Base-by-base conservation (phyloP, 352 stramenopile genomes). In the Phytopythium mirpurense region DNA sequence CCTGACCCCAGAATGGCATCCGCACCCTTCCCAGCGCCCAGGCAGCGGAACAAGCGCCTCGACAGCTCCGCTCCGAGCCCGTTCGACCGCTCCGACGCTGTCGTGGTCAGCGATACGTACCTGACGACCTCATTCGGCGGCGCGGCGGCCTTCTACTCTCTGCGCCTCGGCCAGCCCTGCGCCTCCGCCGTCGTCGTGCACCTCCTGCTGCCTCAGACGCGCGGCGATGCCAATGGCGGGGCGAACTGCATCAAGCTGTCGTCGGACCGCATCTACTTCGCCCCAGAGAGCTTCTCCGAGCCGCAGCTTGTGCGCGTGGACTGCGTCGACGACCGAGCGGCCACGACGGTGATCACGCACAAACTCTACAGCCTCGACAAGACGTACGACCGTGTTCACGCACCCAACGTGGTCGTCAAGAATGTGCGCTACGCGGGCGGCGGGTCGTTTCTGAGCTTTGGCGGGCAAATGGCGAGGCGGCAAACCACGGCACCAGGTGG, bases 221-320 rank as follows among this genome's bases (percentile, higher is more conserved):
- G 40, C 16, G 47, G 29, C 19, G 81, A 91, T 52, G 57, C 70
- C 40, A 51, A 44, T 0, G 14, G 24, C 24, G 41, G 24, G 15
- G 21, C 12, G 18, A 59, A 65, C 32, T 70, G 63, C 14, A 54
- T 88, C 11, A 67, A 67, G 2, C 62, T 91, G 6, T 86, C 81
- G 5, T 81, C 74, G 18, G 75, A 88, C 54, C 76, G 81, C 9
- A 50, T 91, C n/a, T 81, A 69, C 62, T 91, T 91, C 62, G 80
- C 76, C 1, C 81, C 78, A 18, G 71, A 71, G 24, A 89, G 72
- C 49, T 86, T 59, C 45, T 6, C 23, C 3, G 62, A 81, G 51
- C 76, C 78, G 10, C 81, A 91, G 67, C 61, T 87, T 51, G 75
- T 89, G 48, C 66, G 78, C 5, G 72, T 89, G 21, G 75, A 86